Evolutionary conservation across 768 basidiomycete genomes (phyloP), one percentile per base, ranked within the genome.

Genomic region (Pilatotrama ljubarskyi): DNA sequence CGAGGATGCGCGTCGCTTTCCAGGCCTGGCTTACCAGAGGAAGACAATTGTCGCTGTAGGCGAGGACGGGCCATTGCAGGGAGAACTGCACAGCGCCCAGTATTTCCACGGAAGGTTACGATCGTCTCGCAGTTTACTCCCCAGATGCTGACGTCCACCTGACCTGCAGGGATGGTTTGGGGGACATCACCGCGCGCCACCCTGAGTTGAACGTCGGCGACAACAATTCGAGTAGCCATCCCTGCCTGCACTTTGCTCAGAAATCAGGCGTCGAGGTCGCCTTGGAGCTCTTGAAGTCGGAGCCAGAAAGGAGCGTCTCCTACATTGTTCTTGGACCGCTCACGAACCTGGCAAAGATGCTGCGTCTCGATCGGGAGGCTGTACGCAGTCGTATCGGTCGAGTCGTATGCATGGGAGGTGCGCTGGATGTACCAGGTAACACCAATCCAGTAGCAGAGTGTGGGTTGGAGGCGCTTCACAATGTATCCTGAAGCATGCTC

Each of bases 331-430:
- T 93, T 7, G 90, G 90, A 1, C 88, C 90, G 42, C 79, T 91
- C 54, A 95, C 93, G 11, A 93, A 89, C 66, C 78, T 98, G 32
- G 91, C 92, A 1, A 74, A 77, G 35, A 77, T 90, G 59, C 75
- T 91, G 70, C 80, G 79, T 7, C 66, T 76, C 42, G 80, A 91
- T 64, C 78, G 81, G 10, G 69, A 76, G 36, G 74, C 80, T 11
- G 76, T 94, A 29, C 73, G 74, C 8, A 73, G 80, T 13, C 82
- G 83, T 42, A 82, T 93, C 26, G 91, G 86, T 5, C 81, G 86
- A n/a, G 76, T 98, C 8, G 75, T 95, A 20, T 87, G 86, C 70
- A 96, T 98, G 93, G 95, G 95, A n/a, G 95, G 93, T 14, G 90
- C 93, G 2, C 71, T 98, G 22, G 93, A 95, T 64, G 90, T 93